A percentile compares a stretch with the other conserved stretches of the same genome.
phyloP scores from a whole-genome alignment of 805 yeast genomes.

The Myxozyma geophila region DNA sequence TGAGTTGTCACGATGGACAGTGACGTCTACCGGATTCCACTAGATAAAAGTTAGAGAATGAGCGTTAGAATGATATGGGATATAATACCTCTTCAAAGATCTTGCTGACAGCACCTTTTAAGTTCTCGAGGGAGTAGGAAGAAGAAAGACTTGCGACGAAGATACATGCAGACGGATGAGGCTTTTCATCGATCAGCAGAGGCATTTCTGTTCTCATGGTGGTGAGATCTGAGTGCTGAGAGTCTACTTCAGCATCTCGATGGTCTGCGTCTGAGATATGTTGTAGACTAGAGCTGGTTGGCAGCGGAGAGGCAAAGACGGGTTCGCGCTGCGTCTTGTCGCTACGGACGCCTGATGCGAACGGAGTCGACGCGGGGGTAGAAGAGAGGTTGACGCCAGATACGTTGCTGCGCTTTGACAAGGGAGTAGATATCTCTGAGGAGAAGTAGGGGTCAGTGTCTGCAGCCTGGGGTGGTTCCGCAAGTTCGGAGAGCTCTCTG shows the following conservation, averaged over 20 bases:
- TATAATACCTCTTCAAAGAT: constrained; percentile 23
- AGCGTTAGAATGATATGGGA: background rate
- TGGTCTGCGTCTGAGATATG: background rate
- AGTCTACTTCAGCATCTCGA: constrained; percentile 3
- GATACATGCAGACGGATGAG: constrained; percentile 36
- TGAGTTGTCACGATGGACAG: constrained; percentile 34
- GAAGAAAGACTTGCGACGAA: constrained; percentile 36
- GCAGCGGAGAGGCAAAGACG: background rate
- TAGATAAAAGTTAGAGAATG: background rate
- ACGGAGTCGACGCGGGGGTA: background rate
- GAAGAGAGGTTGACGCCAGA: background rate
- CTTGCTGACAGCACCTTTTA: constrained; percentile 26
- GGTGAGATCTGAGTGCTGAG: constrained; percentile 1
- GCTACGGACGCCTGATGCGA: background rate
- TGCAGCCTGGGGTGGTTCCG: background rate
- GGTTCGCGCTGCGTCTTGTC: background rate
- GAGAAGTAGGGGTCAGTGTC: background rate
- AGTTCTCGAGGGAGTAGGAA: constrained; percentile 26
- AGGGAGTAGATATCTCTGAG: constrained; percentile 28
- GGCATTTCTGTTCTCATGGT: constrained; percentile 7
- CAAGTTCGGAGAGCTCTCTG: background rate
- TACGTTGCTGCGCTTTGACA: constrained; percentile 5
- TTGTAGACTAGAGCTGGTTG: background rate
- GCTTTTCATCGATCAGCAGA: constrained; percentile 10
- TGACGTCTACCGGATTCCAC: constrained; percentile 37